Conservation (phyloP, 768 basidiomycete species). For the Russula abietina region DNA sequence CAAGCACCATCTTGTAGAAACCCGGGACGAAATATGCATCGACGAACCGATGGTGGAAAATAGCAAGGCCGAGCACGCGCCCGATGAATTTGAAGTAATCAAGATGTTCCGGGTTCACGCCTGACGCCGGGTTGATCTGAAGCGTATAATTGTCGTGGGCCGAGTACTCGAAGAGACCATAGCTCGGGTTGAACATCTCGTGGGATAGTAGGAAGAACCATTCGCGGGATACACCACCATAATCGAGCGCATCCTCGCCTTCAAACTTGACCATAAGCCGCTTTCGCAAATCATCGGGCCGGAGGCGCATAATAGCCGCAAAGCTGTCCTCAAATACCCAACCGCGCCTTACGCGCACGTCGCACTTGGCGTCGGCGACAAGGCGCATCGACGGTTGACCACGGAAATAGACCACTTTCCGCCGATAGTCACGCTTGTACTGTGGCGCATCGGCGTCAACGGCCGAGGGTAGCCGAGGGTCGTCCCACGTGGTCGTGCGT, state of each 20-base stretch:
- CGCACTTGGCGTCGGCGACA: conserved; percentile 68
- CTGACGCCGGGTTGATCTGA: conserved; percentile 72
- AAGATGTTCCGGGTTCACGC: conserved; percentile 69
- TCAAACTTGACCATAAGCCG: conserved; percentile 71
- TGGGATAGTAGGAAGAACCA: conserved; percentile 85
- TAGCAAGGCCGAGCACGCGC: conserved; percentile 62
- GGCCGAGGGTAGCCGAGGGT: conserved; percentile 77
- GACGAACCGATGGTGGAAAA: conserved; percentile 73
- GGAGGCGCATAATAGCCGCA: conserved; percentile 74
- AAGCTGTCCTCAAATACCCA: conserved; percentile 86
- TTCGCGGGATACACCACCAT: conserved; percentile 75
- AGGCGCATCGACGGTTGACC: conserved; percentile 80
- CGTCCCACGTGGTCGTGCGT: conserved; percentile 88
- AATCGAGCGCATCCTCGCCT: conserved; percentile 74
- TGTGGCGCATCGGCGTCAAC: conserved; percentile 88
- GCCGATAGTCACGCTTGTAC: conserved; percentile 88
- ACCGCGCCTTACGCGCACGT: conserved; percentile 73
- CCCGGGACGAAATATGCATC: conserved; percentile 76
- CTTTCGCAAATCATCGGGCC: conserved; percentile 64
- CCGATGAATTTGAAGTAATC: conserved; percentile 83
- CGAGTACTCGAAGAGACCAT: conserved; percentile 78
- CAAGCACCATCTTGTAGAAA: conserved; percentile 74
- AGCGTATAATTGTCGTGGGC: conserved; percentile 76
- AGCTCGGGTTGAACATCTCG: conserved; percentile 77
- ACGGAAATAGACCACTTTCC: conserved; percentile 90